Evolutionary conservation across 306 rosid species (phyloP), one percentile per base, ranked within the genome.

Genomic region (Vicia faba): DNA sequence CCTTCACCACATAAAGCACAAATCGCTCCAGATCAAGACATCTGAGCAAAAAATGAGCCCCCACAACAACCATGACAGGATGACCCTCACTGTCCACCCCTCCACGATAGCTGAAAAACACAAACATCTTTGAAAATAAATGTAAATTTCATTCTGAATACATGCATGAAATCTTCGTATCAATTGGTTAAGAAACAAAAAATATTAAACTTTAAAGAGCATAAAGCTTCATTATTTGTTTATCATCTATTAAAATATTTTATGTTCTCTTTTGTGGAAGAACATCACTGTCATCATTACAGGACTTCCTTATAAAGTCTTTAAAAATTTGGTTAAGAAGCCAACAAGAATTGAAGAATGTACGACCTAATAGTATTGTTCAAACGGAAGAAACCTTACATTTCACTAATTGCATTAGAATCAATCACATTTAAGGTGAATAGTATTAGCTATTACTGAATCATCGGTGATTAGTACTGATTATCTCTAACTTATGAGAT

Each of bases 51-150:
- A 95, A 88, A 79, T 95, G 99, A 45, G 99, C 99, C 67, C 99
- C 99, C 50, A 90, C 97, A 75, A 95, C 89, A 70, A 90, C 99
- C 92, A 95, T 88, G 39, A 95, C 89, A 7, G 99, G 96, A 70
- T 78, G 91, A 72, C 99, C 99, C 61, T 95, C 99, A 31, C 95
- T 83, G 62, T 95, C 99, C 54, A 95, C 97, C 58, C 99, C 99
- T 66, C 97, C 97, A 15, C 96, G 99, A 70, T 90, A 95, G 49
- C 99, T 95, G 89, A 80, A 75, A 73, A 71, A 40, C 43, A 79
- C 15, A 63, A 53, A 36, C 43, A 29, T 49, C 4, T 51, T 26
- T 23, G 20, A 71, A 64, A 45, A 54, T 50, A 76, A 69, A 48
- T 49, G 68, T 51, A 66, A 68, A 58, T 13, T 68, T 62, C 23